These are phyloP conservation scores for Penicillium angulare DNA, from an alignment of 495 filamentous ascomycete species.

Conservation along the genomic window DNA sequence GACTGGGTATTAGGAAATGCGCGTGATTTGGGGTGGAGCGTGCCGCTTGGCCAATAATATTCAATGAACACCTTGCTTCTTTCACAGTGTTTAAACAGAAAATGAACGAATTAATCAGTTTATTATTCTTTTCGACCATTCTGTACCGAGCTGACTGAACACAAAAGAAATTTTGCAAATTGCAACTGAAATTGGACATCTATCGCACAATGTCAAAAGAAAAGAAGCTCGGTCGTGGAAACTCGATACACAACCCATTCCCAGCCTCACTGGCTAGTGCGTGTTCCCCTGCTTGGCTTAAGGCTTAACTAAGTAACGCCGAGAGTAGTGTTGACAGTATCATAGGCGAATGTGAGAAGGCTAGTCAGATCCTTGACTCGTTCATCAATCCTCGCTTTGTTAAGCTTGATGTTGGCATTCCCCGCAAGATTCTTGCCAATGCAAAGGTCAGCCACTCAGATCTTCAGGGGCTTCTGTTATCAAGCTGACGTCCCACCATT, in stretches of 20 bases:
- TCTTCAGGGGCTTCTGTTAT: too few species aligned
- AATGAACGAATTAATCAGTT: too few species aligned
- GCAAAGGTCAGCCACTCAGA: constrained; percentile 21
- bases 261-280: constrained; percentile 17
- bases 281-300: not conserved
- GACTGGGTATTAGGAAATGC: not conserved
- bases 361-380: constrained; percentile 14
- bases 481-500: too few species aligned
- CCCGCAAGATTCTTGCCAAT: constrained; percentile 11
- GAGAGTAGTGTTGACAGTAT: constrained; percentile 34
- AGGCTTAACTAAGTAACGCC: not conserved
- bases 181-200: too few species aligned
- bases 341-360: constrained; percentile 30
- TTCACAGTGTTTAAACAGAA: too few species aligned
- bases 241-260: constrained; percentile 18
- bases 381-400: constrained; percentile 33
- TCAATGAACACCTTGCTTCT: not conserved
- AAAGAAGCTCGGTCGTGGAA: too few species aligned
- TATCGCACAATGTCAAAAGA: too few species aligned
- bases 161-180: too few species aligned
- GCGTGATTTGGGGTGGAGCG: not conserved
- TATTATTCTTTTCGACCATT: too few species aligned
- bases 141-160: too few species aligned
- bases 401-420: constrained; percentile 18
- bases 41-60: not conserved